A percentile compares a stretch with the other conserved stretches of the same genome.
These are phyloP conservation scores for Chrysoporthe deuterocubensis DNA, from an alignment of 2,329 filamentous ascomycete genomes.

Conservation along the genomic window DNA sequence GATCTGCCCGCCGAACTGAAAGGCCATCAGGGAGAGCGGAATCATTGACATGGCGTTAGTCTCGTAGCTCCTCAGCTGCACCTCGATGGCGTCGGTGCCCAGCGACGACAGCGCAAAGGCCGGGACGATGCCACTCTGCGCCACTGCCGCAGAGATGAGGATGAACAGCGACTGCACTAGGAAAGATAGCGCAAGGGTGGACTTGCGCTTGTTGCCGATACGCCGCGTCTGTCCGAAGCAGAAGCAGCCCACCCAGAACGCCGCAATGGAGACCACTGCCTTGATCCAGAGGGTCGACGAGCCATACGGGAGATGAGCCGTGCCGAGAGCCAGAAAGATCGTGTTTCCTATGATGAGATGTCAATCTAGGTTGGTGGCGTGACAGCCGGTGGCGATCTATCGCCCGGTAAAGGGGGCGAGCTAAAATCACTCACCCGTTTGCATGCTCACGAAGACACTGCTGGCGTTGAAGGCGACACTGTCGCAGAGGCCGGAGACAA, in stretches of 20 bases:
- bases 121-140: slow-evolving; percentile 50
- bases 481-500: slow-evolving; percentile 46
- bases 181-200: slow-evolving; percentile 52
- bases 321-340: slow-evolving; percentile 64
- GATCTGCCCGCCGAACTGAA: slow-evolving; percentile 60
- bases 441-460: slow-evolving; percentile 46
- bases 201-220: slow-evolving; percentile 31
- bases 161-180: slow-evolving; percentile 56
- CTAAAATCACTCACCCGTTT: slow-evolving; percentile 35
- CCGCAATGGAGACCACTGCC: slow-evolving; percentile 50
- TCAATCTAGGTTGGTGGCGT: background rate
- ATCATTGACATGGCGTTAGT: slow-evolving; percentile 43
- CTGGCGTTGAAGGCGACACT: slow-evolving; percentile 46
- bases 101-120: slow-evolving; percentile 40
- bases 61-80: slow-evolving; percentile 32
- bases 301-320: slow-evolving; percentile 53
- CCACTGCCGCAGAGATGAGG: slow-evolving; percentile 55
- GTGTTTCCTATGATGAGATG: slow-evolving; percentile 55
- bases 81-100: slow-evolving; percentile 45
- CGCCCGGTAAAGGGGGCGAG: background rate
- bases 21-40: slow-evolving; percentile 53
- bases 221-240: slow-evolving; percentile 43
- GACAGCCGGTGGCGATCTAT: background rate
- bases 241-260: slow-evolving; percentile 59
- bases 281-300: slow-evolving; percentile 49